These are phyloP conservation scores for Apiospora phragmitis DNA, from an alignment of 2,329 filamentous ascomycete species.

Conservation along the genomic window DNA sequence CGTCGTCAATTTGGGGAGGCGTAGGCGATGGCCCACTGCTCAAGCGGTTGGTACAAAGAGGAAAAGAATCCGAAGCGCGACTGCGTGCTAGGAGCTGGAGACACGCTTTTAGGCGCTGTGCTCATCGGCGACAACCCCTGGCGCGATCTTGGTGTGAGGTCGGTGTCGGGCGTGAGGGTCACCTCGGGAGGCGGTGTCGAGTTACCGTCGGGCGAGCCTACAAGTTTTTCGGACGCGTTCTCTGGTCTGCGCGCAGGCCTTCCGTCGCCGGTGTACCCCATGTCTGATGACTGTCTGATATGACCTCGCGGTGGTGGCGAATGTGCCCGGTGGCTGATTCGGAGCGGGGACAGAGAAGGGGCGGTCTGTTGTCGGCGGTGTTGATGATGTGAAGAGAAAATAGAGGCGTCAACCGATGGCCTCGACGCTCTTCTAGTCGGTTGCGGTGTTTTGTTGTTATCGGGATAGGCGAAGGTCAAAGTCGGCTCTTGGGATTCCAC, in stretches of 20 bases:
- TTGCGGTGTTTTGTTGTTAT: conserved; percentile 19
- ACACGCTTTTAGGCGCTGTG: conserved; percentile 35
- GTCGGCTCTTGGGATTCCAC: conserved; percentile 18
- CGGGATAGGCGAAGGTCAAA: conserved; percentile 25
- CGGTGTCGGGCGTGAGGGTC: conserved; percentile 30
- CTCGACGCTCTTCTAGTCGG: background rate
- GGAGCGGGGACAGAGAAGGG: conserved; percentile 10
- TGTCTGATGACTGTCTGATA: conserved; percentile 30
- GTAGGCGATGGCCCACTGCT: conserved; percentile 26
- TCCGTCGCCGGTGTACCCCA: conserved; percentile 45
- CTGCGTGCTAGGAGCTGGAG: conserved; percentile 22
- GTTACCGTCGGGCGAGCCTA: too few relatives aligned
- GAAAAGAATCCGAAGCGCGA: conserved; percentile 49
- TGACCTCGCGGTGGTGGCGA: conserved; percentile 14
- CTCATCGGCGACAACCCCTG: conserved; percentile 25
- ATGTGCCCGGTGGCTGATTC: conserved; percentile 13
- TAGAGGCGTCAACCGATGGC: conserved; percentile 11
- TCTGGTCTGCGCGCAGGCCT: conserved; percentile 29
- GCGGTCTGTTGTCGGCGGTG: conserved; percentile 29
- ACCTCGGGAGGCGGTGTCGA: conserved; percentile 26
- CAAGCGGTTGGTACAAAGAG: conserved; percentile 42
- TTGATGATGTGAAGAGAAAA: conserved; percentile 17
- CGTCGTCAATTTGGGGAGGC: conserved; percentile 42
- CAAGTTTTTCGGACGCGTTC: conserved; percentile 26
- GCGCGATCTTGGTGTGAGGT: conserved; percentile 34